phyloP scores from a whole-genome alignment of 495 filamentous ascomycete genomes.

The Acidomyces sp. region DNA sequence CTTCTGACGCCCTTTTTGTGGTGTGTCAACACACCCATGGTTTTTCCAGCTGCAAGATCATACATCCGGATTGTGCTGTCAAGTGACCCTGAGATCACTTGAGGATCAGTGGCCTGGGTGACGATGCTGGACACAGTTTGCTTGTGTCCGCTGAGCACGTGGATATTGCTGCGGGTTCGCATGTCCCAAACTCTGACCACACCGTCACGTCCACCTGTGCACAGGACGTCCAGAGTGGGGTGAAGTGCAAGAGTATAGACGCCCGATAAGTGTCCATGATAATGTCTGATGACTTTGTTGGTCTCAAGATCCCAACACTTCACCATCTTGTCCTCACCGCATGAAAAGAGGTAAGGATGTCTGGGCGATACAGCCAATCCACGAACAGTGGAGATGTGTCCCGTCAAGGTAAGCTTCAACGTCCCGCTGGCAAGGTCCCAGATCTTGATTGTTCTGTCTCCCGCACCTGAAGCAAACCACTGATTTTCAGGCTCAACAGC shows the following conservation, averaged over 20 bases:
- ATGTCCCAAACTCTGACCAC: conserved; percentile 97
- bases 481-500: conserved; percentile 92
- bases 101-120: conserved; percentile 92
- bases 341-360: conserved; percentile 95
- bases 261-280: conserved; percentile 93
- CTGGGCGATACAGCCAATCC: conserved; percentile 85
- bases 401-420: conserved; percentile 77
- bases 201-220: conserved; percentile 90
- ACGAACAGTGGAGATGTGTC: conserved; percentile 92
- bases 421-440: conserved; percentile 87
- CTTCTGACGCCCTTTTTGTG: conserved; percentile 94
- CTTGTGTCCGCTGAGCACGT: conserved; percentile 77
- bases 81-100: conserved; percentile 81
- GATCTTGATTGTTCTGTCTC: conserved; percentile 96
- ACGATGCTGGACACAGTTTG: conserved; percentile 77
- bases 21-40: conserved; percentile 90
- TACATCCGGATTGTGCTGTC: conserved; percentile 88
- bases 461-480: conserved; percentile 95
- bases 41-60: conserved; percentile 93
- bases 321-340: conserved; percentile 99
- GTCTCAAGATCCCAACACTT: conserved; percentile 99
- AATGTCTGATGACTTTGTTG: conserved; percentile 97
- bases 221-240: conserved; percentile 84
- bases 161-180: conserved; percentile 87
- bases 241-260: conserved; percentile 88